These are phyloP conservation scores for Gracilaria domingensis DNA, from an alignment of 23 red algal species.

Conservation along the genomic window DNA sequence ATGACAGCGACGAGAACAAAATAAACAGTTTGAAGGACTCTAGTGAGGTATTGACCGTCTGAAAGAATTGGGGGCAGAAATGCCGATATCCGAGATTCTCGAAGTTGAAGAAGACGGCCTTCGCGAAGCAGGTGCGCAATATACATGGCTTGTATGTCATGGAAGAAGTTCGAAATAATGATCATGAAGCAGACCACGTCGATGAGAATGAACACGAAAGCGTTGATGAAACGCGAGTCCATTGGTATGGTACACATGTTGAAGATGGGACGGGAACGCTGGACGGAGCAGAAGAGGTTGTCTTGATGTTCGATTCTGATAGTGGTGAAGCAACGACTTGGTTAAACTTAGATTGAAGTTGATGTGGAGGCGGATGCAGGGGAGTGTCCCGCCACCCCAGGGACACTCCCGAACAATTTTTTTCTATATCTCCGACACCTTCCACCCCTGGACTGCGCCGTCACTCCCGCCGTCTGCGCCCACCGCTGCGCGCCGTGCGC, in stretches of 20 bases:
- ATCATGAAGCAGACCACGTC: conserved; percentile 22
- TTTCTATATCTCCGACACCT: too few relatives aligned
- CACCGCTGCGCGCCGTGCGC: too few relatives aligned
- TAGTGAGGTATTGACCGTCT: background rate
- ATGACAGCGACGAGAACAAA: conserved; percentile 14
- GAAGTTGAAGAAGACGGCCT: conserved; percentile 2
- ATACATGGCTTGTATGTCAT: background rate
- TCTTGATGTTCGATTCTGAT: too few relatives aligned
- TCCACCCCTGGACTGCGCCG: too few relatives aligned
- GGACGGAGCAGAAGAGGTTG: too few relatives aligned
- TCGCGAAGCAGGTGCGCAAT: background rate
- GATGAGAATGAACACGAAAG: conserved; percentile 30
- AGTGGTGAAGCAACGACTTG: too few relatives aligned
- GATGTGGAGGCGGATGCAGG: too few relatives aligned
- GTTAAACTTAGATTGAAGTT: too few relatives aligned
- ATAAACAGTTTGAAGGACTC: background rate
- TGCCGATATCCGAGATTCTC: background rate
- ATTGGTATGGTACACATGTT: conserved; percentile 36
- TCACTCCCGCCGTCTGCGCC: too few relatives aligned
- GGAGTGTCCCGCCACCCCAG: too few relatives aligned
- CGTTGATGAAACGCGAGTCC: conserved; percentile 36
- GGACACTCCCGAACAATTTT: too few relatives aligned
- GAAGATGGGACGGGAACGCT: background rate
- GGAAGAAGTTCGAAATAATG: background rate
- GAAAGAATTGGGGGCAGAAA: conserved; percentile 15